Percentiles rank a stretch among this genome's conserved stretches.
Conservation (phyloP, 2,329 filamentous ascomycete species). For the Phaeoacremonium minimum region DNA sequence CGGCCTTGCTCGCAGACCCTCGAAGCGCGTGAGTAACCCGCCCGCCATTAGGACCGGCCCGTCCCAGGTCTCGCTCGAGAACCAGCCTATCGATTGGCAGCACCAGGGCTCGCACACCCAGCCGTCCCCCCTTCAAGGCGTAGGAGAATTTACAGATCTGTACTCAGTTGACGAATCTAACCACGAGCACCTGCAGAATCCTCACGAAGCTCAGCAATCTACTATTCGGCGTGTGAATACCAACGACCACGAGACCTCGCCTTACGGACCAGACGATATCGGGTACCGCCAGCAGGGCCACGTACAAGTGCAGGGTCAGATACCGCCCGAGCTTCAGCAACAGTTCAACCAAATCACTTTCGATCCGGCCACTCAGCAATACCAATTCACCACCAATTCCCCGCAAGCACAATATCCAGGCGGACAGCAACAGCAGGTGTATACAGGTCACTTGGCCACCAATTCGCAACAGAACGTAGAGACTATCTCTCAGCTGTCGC, state of each 20-base stretch:
- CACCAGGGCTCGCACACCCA: conserved; percentile 23
- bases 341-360: conserved; percentile 31
- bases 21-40: conserved; percentile 50
- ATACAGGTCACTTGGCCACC: conserved; percentile 28
- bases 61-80: conserved; percentile 31
- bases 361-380: conserved; percentile 25
- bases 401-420: conserved; percentile 24
- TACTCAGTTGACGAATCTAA: conserved; percentile 32
- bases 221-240: conserved; percentile 44
- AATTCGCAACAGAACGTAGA: conserved; percentile 48
- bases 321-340: conserved; percentile 29
- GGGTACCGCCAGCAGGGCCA: conserved; percentile 34
- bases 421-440: conserved; percentile 27
- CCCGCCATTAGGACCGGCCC: conserved; percentile 36
- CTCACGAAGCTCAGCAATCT: conserved; percentile 30
- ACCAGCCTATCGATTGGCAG: conserved; percentile 26
- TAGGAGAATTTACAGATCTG: conserved; percentile 29
- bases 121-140: conserved; percentile 39
- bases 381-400: conserved; percentile 15
- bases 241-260: conserved; percentile 34
- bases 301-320: conserved; percentile 28
- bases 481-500: conserved; percentile 58
- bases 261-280: conserved; percentile 39
- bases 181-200: conserved; percentile 35
- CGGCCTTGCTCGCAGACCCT: conserved; percentile 48